Conservation (phyloP, 495 filamentous ascomycete genomes). For the Acidiella bohemica region DNA sequence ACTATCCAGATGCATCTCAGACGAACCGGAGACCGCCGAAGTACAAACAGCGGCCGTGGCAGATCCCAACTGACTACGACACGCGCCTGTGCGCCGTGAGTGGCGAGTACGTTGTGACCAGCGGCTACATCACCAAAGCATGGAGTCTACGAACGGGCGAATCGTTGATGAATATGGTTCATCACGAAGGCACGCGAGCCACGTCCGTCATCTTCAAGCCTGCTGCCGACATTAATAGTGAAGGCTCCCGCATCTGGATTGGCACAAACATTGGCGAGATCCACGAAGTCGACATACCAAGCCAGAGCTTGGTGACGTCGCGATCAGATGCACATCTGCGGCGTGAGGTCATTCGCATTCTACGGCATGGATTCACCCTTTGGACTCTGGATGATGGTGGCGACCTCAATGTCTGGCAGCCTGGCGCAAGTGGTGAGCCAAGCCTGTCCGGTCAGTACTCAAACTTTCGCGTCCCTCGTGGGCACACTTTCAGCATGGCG, state of each 20-base stretch:
- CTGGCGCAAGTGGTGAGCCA: conserved; percentile 61
- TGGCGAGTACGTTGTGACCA: conserved; percentile 75
- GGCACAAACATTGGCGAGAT: conserved; percentile 79
- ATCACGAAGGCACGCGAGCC: conserved; percentile 65
- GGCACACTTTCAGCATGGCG: conserved; percentile 77
- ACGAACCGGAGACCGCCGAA: conserved; percentile 73
- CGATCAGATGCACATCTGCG: conserved; percentile 63
- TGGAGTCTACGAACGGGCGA: conserved; percentile 79
- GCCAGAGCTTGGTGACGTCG: conserved; percentile 49
- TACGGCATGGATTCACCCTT: conserved; percentile 73
- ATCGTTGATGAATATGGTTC: conserved; percentile 61
- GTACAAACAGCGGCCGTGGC: conserved; percentile 50
- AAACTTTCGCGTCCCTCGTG: conserved; percentile 58
- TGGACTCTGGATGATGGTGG: conserved; percentile 92
- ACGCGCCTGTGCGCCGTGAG: conserved; percentile 74
- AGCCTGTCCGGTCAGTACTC: conserved; percentile 54
- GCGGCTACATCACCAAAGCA: conserved; percentile 66
- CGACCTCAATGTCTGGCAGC: conserved; percentile 73
- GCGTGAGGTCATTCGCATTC: conserved; percentile 73
- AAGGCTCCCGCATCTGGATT: conserved; percentile 78
- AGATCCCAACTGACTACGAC: conserved; percentile 75
- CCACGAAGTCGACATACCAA: conserved; percentile 68
- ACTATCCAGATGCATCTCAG: conserved; percentile 74
- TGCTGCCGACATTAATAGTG: conserved; percentile 53
- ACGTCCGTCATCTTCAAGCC: conserved; percentile 79